Conservation (phyloP, 257 asterid genomes). For the Primulina huaijiensis region DNA sequence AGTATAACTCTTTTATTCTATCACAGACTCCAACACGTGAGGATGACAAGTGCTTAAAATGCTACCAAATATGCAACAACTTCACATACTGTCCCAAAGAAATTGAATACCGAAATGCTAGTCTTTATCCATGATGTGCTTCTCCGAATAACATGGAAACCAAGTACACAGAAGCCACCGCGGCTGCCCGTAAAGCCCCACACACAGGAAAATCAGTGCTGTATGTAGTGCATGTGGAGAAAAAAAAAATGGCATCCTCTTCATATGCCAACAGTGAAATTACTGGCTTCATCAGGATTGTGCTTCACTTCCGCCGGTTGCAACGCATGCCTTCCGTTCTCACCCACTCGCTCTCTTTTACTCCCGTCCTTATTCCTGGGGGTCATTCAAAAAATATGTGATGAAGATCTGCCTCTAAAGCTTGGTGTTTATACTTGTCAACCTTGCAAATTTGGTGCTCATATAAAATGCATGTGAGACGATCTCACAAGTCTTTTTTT, state of each 20-base stretch:
- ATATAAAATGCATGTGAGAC: too few relatives aligned
- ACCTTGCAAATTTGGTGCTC: not conserved
- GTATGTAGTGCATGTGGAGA: conserved; percentile 17
- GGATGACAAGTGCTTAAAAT: not conserved
- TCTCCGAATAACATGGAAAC: not conserved
- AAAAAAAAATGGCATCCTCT: not conserved
- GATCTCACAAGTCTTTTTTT: too few relatives aligned
- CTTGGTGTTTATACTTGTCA: not conserved
- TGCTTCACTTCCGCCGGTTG: conserved; percentile 13
- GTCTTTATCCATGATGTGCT: not conserved
- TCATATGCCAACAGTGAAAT: not conserved
- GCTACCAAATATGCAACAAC: not conserved
- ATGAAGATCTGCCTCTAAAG: not conserved
- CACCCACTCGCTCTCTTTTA: conserved; percentile 19
- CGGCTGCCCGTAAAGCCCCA: not conserved
- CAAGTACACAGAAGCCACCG: conserved; percentile 17
- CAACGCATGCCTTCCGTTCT: not conserved
- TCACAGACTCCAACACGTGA: not conserved
- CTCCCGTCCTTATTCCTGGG: not conserved
- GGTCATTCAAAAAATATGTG: not conserved
- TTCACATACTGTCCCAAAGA: not conserved
- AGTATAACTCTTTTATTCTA: not conserved
- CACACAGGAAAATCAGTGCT: not conserved
- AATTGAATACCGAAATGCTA: not conserved
- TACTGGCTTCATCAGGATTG: conserved; percentile 25